Evolutionary conservation across 164 flowering plant species (phyloP), one percentile per base, ranked within the genome.

Genomic region (Hamamelis virginiana): DNA sequence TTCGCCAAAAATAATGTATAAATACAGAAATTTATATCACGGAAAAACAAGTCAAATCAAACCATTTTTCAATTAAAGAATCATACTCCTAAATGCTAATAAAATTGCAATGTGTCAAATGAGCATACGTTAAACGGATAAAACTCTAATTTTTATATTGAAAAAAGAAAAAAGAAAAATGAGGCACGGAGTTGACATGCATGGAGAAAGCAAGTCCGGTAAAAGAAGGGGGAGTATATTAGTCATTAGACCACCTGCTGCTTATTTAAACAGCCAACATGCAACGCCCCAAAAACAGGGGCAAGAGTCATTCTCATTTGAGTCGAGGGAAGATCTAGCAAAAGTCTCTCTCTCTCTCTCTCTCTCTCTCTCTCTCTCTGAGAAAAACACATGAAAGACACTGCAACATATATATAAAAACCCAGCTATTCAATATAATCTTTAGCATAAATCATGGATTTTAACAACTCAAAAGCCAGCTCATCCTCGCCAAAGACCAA

Each of bases 401-500:
- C 41, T 33, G 41, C 4, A 33, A 33, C 6, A 33, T 33, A 2
- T 33, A 33, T 33, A n/a, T n/a, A n/a, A n/a, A n/a, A n/a, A 18
- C 19, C 19, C 19, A 9, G 8, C 9, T 9, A 53, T 53, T 55
- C 59, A 55, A 23, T 55, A 2, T 21, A 21, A 3, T 21, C 22
- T 14, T 52, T n/a, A n/a, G 15, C 21, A 21, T 52, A 1, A 6
- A 19, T 60, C 63, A 72, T 76, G 79, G 67, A 76, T 62, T 76
- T 68, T 21, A 72, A 8, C 66, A 69, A 19, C 69, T 64, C 68
- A 57, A 56, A 41, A 45, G 56, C 73, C 25, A 73, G 47, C 65
- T 65, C 74, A 13, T 33, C 76, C 11, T 70, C 80, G 0, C 56
- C 78, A 4, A 74, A 73, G 67, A 50, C 65, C 27, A 77, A 69